These are phyloP conservation scores for Populus hybrid DNA, from an alignment of 441 rosid genomes.

Conservation along the genomic window DNA sequence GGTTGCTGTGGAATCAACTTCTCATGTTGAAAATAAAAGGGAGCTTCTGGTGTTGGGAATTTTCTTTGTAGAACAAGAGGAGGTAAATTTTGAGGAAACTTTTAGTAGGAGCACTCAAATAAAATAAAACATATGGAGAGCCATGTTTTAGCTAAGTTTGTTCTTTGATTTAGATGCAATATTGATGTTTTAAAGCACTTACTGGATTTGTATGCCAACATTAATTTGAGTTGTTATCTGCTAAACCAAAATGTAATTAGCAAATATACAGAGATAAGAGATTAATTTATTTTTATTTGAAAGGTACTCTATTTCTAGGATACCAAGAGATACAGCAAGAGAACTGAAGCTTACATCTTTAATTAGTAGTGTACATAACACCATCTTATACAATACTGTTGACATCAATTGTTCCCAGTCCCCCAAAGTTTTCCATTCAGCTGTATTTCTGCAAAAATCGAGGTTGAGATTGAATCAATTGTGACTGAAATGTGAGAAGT, in stretches of 20 bases:
- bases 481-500: constrained; percentile 1
- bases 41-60: background rate
- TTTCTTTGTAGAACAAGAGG: background rate
- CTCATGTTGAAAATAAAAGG: background rate
- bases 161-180: background rate
- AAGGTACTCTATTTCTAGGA: background rate
- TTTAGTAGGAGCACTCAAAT: background rate
- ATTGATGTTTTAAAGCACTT: background rate
- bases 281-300: background rate
- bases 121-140: background rate
- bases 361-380: constrained; percentile 7
- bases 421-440: constrained; percentile 31
- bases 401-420: constrained; percentile 15
- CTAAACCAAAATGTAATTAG: background rate
- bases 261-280: background rate
- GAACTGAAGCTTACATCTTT: constrained; percentile 22
- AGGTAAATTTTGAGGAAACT: background rate
- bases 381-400: background rate
- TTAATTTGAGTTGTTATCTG: background rate
- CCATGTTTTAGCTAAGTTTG: background rate
- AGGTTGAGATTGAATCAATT: constrained; percentile 9
- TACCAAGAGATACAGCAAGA: constrained; percentile 10
- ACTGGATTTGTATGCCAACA: background rate
- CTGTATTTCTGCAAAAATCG: constrained; percentile 42
- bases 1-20: background rate